Conservation (phyloP, 192 early-diverging fungal genomes). For the Gryganskiella cystojenkinii region DNA sequence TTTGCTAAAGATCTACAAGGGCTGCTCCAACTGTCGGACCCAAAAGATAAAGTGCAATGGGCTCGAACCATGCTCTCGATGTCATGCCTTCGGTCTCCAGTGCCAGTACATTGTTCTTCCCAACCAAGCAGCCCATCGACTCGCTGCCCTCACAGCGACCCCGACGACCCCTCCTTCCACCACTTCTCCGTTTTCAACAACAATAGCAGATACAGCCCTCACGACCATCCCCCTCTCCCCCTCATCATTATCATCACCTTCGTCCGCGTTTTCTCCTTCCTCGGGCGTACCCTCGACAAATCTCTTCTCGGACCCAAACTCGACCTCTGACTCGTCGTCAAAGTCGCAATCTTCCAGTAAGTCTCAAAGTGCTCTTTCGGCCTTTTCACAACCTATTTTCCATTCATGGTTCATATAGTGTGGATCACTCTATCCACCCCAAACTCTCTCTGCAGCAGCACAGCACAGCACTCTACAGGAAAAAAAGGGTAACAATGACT, state of each 20-base stretch:
- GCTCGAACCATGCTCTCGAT: conserved; percentile 40
- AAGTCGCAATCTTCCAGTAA: conserved; percentile 3
- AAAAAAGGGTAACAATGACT: no score
- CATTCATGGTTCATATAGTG: neutral
- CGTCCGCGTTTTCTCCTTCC: neutral
- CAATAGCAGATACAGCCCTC: neutral
- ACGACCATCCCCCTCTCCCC: neutral
- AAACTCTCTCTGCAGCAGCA: neutral
- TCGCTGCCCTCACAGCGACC: conserved; percentile 13
- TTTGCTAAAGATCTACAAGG: conserved; percentile 52
- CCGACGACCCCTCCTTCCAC: neutral
- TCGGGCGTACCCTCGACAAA: neutral
- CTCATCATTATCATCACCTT: neutral
- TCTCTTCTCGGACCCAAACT: neutral
- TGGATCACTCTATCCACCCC: neutral
- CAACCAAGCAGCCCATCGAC: conserved; percentile 41
- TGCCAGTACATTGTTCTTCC: conserved; percentile 52
- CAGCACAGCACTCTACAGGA: neutral
- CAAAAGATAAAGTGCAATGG: conserved; percentile 56
- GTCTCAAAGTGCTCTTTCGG: neutral
- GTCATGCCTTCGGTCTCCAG: conserved; percentile 42
- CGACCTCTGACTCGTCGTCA: conserved; percentile 1
- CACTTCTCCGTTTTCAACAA: neutral
- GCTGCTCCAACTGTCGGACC: conserved; percentile 50
- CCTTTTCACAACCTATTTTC: neutral